These are phyloP conservation scores for Microdochium trichocladiopsis DNA, from an alignment of 2,329 filamentous ascomycete species.

Conservation along the genomic window DNA sequence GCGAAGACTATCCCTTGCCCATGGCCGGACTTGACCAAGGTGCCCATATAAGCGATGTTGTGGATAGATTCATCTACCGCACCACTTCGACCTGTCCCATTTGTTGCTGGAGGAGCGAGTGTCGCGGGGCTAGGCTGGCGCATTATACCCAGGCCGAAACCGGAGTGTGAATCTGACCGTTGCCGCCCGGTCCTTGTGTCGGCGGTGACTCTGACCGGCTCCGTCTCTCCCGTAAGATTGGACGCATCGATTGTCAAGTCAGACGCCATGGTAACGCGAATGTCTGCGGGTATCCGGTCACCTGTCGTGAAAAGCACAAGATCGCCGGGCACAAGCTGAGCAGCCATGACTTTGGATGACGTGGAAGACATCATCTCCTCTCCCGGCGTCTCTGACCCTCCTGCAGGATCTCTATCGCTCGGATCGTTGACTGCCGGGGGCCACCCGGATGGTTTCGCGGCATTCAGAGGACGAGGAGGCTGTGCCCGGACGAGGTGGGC, in stretches of 20 bases:
- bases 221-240: constrained; percentile 93
- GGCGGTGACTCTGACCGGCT: constrained; percentile 74
- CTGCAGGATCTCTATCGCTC: constrained; percentile 40
- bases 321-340: constrained; percentile 85
- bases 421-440: constrained; percentile 35
- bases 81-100: constrained; percentile 54
- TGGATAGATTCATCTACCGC: constrained; percentile 66
- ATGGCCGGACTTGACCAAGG: constrained; percentile 87
- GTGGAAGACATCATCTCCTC: constrained; percentile 61
- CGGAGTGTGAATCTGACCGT: constrained; percentile 15
- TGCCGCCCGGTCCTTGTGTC: constrained; percentile 40
- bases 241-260: constrained; percentile 94
- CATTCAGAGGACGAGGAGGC: constrained; percentile 23
- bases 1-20: constrained; percentile 97
- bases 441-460: constrained; percentile 35
- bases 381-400: constrained; percentile 50
- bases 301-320: constrained; percentile 91
- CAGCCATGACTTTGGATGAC: constrained; percentile 79
- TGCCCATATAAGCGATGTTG: constrained; percentile 98
- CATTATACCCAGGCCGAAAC: constrained; percentile 20
- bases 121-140: constrained; percentile 30
- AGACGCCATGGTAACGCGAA: constrained; percentile 83
- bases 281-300: constrained; percentile 92
- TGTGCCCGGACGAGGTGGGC: constrained; percentile 80
- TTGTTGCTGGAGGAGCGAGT: constrained; percentile 46